These are phyloP conservation scores for Neurospora sublineolata DNA, from an alignment of 495 filamentous ascomycete genomes.

Conservation along the genomic window DNA sequence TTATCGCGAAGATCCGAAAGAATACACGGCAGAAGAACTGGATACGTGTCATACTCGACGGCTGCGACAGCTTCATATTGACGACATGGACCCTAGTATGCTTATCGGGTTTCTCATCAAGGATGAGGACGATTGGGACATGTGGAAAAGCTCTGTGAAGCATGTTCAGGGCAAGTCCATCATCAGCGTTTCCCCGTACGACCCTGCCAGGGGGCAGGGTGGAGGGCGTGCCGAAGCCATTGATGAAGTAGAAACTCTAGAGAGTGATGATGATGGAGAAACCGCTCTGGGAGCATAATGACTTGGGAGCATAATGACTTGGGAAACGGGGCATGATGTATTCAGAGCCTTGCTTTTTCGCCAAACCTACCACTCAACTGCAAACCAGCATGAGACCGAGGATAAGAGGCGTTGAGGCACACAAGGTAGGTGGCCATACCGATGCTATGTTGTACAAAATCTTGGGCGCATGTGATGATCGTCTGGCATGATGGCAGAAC, in stretches of 20 bases:
- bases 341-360: background rate
- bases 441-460: background rate
- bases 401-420: background rate
- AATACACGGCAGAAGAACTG: conserved; percentile 60
- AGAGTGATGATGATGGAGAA: conserved; percentile 53
- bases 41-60: conserved; percentile 81
- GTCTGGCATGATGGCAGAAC: background rate
- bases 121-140: conserved; percentile 70
- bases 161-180: conserved; percentile 69
- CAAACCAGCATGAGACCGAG: background rate
- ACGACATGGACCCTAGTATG: conserved; percentile 98
- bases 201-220: conserved; percentile 44
- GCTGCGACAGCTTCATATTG: conserved; percentile 66
- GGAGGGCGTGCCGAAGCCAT: conserved; percentile 59
- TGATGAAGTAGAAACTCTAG: conserved; percentile 78
- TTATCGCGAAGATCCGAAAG: conserved; percentile 33
- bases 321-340: background rate
- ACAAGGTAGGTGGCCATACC: background rate
- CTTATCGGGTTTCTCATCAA: conserved; percentile 88
- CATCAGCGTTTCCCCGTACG: conserved; percentile 63
- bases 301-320: background rate
- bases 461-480: background rate
- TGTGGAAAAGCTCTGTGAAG: conserved; percentile 61
- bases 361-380: background rate
- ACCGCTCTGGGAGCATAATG: conserved; percentile 24